Conservation (phyloP, 2,329 filamentous ascomycete genomes). For the Corniculantispora saksenae region DNA sequence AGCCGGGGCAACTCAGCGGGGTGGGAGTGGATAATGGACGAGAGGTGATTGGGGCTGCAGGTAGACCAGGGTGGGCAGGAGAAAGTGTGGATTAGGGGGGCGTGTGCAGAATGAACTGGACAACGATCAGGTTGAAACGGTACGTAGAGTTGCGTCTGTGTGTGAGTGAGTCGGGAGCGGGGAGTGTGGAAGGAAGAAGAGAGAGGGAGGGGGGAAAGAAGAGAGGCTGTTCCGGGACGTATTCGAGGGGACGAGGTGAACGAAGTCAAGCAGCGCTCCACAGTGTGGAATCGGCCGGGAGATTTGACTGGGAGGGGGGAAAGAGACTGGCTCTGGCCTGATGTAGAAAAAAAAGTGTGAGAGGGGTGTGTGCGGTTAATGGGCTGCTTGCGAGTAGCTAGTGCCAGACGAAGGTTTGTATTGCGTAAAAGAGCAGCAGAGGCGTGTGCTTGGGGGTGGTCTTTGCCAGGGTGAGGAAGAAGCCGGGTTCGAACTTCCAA, state of each 20-base stretch:
- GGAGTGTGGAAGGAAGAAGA: not conserved
- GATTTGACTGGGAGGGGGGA: constrained; percentile 13
- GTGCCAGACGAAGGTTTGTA: constrained; percentile 17
- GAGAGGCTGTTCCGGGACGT: constrained; percentile 18
- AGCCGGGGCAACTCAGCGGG: constrained; percentile 17
- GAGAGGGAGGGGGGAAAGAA: not conserved
- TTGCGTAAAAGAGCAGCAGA: constrained; percentile 14
- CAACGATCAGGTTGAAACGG: constrained; percentile 17
- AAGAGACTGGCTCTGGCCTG: not conserved
- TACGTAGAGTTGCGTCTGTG: not conserved
- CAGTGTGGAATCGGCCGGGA: constrained; percentile 21
- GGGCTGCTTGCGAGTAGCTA: constrained; percentile 11
- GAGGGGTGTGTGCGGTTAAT: not conserved
- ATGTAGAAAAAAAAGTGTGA: not conserved
- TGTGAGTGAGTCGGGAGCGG: not conserved
- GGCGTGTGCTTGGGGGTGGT: not conserved
- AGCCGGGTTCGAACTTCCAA: not conserved
- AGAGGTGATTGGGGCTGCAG: constrained; percentile 4
- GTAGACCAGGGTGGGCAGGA: constrained; percentile 5
- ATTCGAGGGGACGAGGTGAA: constrained; percentile 15
- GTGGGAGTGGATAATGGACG: constrained; percentile 11
- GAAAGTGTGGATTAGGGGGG: constrained; percentile 1
- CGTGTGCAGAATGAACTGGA: constrained; percentile 7
- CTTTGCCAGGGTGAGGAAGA: constrained; percentile 11
- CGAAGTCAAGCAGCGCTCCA: constrained; percentile 13